These are phyloP conservation scores for Collybia sordida DNA, from an alignment of 768 basidiomycete species.

Conservation along the genomic window DNA sequence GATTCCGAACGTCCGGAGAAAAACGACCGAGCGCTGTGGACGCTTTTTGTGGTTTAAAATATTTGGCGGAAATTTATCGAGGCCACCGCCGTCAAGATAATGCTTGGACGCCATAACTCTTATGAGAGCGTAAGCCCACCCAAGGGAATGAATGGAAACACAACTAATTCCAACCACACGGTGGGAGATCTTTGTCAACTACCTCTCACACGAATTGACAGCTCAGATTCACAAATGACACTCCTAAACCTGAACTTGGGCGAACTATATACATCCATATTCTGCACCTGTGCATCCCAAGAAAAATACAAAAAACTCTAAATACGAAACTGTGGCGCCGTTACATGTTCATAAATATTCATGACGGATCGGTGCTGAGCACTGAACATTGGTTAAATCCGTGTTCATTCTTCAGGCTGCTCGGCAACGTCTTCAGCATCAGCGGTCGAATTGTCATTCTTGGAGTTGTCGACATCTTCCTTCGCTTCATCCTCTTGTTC, in stretches of 20 bases:
- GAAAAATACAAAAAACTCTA: too few species aligned
- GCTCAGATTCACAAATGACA: too few species aligned
- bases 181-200: not conserved
- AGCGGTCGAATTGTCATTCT: constrained; percentile 17
- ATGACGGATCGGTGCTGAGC: not conserved
- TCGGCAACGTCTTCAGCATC: constrained; percentile 25
- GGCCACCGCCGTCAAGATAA: not conserved
- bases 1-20: constrained; percentile 14
- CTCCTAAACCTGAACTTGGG: too few species aligned
- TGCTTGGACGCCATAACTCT: constrained; percentile 10
- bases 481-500: constrained; percentile 34
- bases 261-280: too few species aligned
- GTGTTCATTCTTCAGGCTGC: constrained; percentile 16
- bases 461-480: constrained; percentile 19
- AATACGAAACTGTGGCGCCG: too few species aligned
- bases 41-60: constrained; percentile 1
- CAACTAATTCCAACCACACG: not conserved
- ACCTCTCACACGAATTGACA: too few species aligned
- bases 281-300: too few species aligned
- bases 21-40: constrained; percentile 7
- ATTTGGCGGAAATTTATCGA: constrained; percentile 6
- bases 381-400: too few species aligned
- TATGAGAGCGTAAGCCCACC: not conserved
- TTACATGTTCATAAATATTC: too few species aligned
- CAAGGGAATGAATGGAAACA: not conserved